These are phyloP conservation scores for Angophora floribunda DNA, from an alignment of 345 rosid genomes.

Conservation along the genomic window DNA sequence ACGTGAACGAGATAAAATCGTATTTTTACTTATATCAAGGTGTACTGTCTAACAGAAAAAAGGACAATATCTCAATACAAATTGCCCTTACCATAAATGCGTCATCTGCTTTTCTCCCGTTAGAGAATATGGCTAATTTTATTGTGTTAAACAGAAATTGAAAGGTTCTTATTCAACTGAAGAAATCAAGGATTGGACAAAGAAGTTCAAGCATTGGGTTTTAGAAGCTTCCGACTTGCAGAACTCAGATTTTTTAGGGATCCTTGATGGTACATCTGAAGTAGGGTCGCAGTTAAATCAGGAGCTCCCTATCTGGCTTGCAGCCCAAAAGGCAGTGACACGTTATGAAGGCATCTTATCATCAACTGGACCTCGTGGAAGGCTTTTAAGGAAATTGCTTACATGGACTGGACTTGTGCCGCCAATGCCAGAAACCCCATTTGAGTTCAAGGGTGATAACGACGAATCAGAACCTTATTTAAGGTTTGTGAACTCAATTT, in stretches of 20 bases:
- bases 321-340: conserved; percentile 90
- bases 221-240: conserved; percentile 46
- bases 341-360: conserved; percentile 83
- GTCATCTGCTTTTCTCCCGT: background rate
- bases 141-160: conserved; percentile 37
- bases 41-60: background rate
- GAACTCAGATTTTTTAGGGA: conserved; percentile 33
- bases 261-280: conserved; percentile 25
- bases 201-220: conserved; percentile 52
- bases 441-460: conserved; percentile 35
- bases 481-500: conserved; percentile 34
- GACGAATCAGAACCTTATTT: conserved; percentile 63
- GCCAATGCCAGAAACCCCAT: conserved; percentile 51
- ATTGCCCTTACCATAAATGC: background rate
- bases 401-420: conserved; percentile 61
- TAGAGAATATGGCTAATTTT: background rate
- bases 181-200: conserved; percentile 39
- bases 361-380: conserved; percentile 80
- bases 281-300: conserved; percentile 39
- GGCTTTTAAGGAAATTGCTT: conserved; percentile 70
- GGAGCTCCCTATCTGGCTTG: conserved; percentile 78
- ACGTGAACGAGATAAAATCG: background rate
- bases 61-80: background rate
- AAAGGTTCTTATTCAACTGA: conserved; percentile 31
- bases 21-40: background rate